phyloP scores from a whole-genome alignment of 768 basidiomycete genomes.

The Mycena haematopus region DNA sequence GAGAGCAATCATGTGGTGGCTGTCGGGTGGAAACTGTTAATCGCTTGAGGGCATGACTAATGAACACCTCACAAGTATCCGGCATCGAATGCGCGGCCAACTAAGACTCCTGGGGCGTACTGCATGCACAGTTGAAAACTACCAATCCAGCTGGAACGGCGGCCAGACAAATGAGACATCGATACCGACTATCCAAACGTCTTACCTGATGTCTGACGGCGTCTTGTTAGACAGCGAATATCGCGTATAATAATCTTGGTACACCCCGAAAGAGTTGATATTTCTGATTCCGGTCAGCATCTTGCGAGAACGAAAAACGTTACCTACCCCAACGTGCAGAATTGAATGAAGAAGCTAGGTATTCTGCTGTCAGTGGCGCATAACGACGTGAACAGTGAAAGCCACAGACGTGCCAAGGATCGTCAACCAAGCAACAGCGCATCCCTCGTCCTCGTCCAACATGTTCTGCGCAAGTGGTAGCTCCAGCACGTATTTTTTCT shows the following conservation, averaged over 20 bases:
- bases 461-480: background rate
- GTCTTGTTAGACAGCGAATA: constrained; percentile 19
- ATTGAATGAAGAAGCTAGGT: constrained; percentile 22
- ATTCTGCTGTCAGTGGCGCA: background rate
- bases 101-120: constrained; percentile 22
- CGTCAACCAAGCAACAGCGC: constrained; percentile 15
- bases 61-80: constrained; percentile 20
- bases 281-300: constrained; percentile 5
- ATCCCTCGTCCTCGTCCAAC: constrained; percentile 2
- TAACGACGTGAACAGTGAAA: background rate
- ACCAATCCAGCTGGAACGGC: constrained; percentile 18
- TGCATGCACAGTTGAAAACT: constrained; percentile 26
- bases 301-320: background rate
- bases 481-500: constrained; percentile 22
- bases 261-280: constrained; percentile 23
- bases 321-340: constrained; percentile 23
- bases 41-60: background rate
- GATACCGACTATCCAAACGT: background rate
- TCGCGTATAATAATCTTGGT: constrained; percentile 26
- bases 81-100: constrained; percentile 23
- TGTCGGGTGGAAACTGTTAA: background rate
- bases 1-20: constrained; percentile 25
- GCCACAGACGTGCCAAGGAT: constrained; percentile 24
- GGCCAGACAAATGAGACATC: background rate
- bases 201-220: constrained; percentile 20